Percentiles rank a stretch among this genome's conserved stretches.
Evolutionary conservation across 257 asterid genomes (phyloP).

Genomic region (Solanum raphanifolium): DNA sequence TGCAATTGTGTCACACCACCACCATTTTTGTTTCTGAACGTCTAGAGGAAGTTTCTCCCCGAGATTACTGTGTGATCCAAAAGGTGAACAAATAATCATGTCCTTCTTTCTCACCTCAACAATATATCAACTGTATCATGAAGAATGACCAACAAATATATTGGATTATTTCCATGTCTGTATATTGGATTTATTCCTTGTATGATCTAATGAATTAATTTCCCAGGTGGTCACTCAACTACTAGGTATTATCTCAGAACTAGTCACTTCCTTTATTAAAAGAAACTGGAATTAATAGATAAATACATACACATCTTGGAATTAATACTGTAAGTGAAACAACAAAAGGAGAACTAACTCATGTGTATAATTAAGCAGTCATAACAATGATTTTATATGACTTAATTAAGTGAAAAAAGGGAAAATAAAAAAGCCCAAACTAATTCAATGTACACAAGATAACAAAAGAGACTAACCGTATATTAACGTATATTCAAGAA

Average conservation of each 20-base stretch:
- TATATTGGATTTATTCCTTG: neutral
- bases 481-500: neutral
- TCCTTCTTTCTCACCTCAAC: conserved; percentile 48
- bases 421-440: neutral
- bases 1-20: conserved; percentile 44
- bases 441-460: no score
- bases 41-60: conserved; percentile 27
- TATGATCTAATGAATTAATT: neutral
- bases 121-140: conserved; percentile 7
- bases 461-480: conserved; percentile 29
- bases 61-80: conserved; percentile 13
- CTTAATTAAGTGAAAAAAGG: neutral
- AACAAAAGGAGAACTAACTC: neutral
- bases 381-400: no score
- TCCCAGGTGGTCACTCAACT: neutral
- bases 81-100: conserved; percentile 24
- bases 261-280: neutral
- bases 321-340: neutral
- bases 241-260: neutral
- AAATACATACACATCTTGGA: neutral
- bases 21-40: conserved; percentile 42
- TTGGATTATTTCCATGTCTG: neutral
- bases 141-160: neutral
- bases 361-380: neutral
- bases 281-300: neutral